Evolutionary conservation across 441 rosid genomes (phyloP).

Genomic region (Jatropha multifida): DNA sequence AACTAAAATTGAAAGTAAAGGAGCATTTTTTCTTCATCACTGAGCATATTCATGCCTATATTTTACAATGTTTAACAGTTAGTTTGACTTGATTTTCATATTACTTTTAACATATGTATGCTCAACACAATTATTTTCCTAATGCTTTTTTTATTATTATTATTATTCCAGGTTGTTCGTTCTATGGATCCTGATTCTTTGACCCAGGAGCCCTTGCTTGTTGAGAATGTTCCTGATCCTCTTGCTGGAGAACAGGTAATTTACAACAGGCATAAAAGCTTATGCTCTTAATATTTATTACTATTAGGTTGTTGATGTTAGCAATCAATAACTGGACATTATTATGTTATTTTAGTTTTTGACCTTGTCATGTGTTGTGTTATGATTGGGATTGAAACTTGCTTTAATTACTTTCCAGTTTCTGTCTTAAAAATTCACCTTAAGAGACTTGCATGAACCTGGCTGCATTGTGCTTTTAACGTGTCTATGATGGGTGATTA

Average conservation of each 20-base stretch:
- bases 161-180: conserved; percentile 49
- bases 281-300: not conserved
- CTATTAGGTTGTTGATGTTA: not conserved
- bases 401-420: too few species aligned
- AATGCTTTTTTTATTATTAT: conserved; percentile 1
- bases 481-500: too few species aligned
- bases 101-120: not conserved
- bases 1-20: not conserved
- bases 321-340: not conserved
- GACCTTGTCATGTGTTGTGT: too few species aligned
- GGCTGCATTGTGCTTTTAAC: too few species aligned
- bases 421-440: too few species aligned
- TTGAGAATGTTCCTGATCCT: conserved; percentile 82
- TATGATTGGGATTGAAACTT: too few species aligned
- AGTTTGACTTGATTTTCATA: not conserved
- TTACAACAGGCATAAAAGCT: conserved; percentile 1
- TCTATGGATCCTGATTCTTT: conserved; percentile 58
- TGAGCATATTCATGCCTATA: conserved; percentile 2
- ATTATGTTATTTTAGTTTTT: not conserved
- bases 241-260: conserved; percentile 93
- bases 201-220: conserved; percentile 71
- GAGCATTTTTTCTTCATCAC: not conserved
- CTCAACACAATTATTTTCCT: not conserved
- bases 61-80: not conserved
- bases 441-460: too few species aligned